phyloP scores from a whole-genome alignment of 768 basidiomycete genomes.

The Phylloporus sp. region DNA sequence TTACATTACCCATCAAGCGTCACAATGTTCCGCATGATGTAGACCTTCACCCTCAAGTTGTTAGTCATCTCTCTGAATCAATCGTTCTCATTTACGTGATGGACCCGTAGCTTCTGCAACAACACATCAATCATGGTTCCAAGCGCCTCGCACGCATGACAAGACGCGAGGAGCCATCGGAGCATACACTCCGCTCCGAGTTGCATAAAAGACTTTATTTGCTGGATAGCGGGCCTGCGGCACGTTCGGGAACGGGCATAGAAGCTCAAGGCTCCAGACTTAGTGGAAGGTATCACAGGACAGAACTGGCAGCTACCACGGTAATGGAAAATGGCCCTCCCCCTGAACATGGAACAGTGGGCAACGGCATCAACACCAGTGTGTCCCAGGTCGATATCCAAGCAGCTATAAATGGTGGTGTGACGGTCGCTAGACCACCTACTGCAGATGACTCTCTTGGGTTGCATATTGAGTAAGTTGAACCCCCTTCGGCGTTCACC shows the following conservation, averaged over 20 bases:
- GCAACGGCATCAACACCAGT: constrained; percentile 23
- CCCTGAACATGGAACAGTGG: constrained; percentile 9
- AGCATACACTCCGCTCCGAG: constrained; percentile 41
- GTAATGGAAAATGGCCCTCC: constrained; percentile 6
- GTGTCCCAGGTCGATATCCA: constrained; percentile 34
- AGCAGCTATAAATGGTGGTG: constrained; percentile 31
- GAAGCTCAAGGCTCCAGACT: constrained; percentile 3
- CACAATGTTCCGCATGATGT: constrained; percentile 24
- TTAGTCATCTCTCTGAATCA: constrained; percentile 23
- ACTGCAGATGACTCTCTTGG: constrained; percentile 53
- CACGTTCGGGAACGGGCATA: constrained; percentile 3
- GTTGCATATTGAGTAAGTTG: constrained; percentile 61
- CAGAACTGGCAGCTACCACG: constrained; percentile 4
- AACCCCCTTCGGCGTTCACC: neutral
- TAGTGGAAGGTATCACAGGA: constrained; percentile 9
- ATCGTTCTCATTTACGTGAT: neutral
- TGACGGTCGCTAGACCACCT: constrained; percentile 42
- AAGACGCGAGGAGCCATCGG: constrained; percentile 48
- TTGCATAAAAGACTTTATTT: constrained; percentile 40
- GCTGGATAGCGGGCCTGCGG: constrained; percentile 27
- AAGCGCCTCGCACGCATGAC: constrained; percentile 67
- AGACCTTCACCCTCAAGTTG: constrained; percentile 40
- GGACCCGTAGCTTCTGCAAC: constrained; percentile 52
- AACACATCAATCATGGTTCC: constrained; percentile 61
- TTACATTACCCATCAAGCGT: constrained; percentile 42